Evolutionary conservation across 306 rosid genomes (phyloP), one percentile per base, ranked within the genome.

Genomic region (Trifolium pratense): DNA sequence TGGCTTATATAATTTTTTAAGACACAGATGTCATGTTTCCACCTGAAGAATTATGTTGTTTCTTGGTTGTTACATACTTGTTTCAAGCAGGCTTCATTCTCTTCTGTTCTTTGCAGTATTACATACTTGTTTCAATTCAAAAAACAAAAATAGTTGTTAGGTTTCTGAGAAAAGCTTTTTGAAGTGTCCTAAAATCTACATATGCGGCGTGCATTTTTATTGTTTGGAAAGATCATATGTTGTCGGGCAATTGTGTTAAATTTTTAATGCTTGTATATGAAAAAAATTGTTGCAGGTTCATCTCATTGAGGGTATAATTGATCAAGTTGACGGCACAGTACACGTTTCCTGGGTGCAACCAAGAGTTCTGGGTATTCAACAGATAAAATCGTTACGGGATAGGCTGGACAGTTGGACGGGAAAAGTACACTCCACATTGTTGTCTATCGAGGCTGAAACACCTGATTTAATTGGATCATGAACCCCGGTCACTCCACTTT

Each of bases 331-430:
- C 20, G 97, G 90, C 60, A 92, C 97, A 0, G 97, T 95, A 48
- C 97, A 95, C 31, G 97, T 95, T 76, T 90, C 99, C 12, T 95
- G 97, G 99, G 99, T 95, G 84, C 97, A 95, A 79, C 99, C 99
- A 9, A 89, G 99, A 81, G 99, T 95, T 51, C 75, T 95, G 63
- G 98, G 98, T 66, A 83, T 94, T 71, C 89, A 87, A 32, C 98
- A 94, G 83, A 82, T 94, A 84, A 88, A 85, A 79, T 94, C 98
- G 34, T 85, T 94, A 65, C 83, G 96, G 23, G 97, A 95, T 68
- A 85, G 93, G 32, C 86, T 95, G 79, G 97, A 91, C 79, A 49
- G 59, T 23, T 95, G 99, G 99, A 75, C 89, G 53, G 93, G 79
- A 25, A 95, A 95, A 85, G 99, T 95, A 37, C 96, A 86, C 82